Conservation (phyloP, 2,329 filamentous ascomycete species). For the Ophiostoma novo-ulmi region DNA sequence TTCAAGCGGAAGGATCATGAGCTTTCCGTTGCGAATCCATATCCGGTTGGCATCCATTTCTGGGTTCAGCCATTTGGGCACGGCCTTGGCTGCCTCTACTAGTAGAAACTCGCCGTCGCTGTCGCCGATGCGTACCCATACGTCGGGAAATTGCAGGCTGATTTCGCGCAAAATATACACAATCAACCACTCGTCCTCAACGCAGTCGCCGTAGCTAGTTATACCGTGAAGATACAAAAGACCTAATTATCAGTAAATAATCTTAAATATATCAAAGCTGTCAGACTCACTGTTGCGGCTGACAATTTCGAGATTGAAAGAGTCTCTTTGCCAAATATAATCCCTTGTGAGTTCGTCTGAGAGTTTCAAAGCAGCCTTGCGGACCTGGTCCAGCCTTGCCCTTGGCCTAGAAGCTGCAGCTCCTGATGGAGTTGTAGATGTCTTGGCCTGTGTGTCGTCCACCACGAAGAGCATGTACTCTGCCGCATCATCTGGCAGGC, state of each 20-base stretch:
- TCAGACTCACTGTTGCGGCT: conserved; percentile 49
- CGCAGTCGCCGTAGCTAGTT: conserved; percentile 86
- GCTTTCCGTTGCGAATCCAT: conserved; percentile 70
- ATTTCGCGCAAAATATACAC: conserved; percentile 83
- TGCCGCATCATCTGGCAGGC: conserved; percentile 73
- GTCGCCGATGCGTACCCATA: conserved; percentile 81
- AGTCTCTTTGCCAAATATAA: conserved; percentile 93
- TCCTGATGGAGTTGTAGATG: conserved; percentile 34
- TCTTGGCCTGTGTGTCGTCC: conserved; percentile 41
- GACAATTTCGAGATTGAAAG: conserved; percentile 64
- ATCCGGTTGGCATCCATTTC: conserved; percentile 82
- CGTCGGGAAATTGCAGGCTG: conserved; percentile 62
- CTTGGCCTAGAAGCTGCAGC: conserved; percentile 47
- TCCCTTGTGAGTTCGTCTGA: conserved; percentile 62
- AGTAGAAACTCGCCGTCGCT: conserved; percentile 93
- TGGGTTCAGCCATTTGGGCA: conserved; percentile 87
- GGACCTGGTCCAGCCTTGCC: conserved; percentile 62
- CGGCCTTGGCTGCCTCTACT: conserved; percentile 81
- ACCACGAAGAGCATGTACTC: conserved; percentile 78
- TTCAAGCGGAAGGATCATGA: conserved; percentile 22
- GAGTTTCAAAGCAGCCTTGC: conserved; percentile 63
- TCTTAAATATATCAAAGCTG: too few species aligned
- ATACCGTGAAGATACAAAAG: conserved; percentile 64
- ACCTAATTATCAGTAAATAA: conserved; percentile 34
- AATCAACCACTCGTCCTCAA: conserved; percentile 96